Conservation (phyloP, 192 early-diverging fungal species). For the Podila minutissima region DNA sequence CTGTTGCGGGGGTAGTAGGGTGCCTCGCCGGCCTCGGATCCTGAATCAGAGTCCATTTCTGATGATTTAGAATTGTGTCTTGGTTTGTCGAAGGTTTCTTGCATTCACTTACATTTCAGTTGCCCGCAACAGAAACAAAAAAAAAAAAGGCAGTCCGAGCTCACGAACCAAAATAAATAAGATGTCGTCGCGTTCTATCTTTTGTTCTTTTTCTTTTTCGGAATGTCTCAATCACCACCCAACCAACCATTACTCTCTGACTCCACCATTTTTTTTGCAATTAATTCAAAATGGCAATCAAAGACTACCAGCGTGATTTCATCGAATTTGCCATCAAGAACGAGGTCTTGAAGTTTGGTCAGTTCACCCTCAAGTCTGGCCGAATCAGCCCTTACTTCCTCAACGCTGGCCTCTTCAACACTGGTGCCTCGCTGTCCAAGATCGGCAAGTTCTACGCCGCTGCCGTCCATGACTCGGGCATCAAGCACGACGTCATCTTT, state of each 20-base stretch:
- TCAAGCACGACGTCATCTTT: conserved; percentile 90
- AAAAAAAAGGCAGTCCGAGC: neutral
- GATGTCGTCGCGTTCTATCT: neutral
- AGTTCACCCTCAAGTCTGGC: conserved; percentile 94
- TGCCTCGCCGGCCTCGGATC: conserved; percentile 28
- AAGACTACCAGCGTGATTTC: conserved; percentile 91
- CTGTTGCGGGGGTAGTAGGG: conserved; percentile 37
- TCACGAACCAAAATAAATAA: neutral
- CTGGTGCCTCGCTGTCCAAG: conserved; percentile 81
- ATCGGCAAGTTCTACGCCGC: conserved; percentile 93
- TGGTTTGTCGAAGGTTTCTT: neutral
- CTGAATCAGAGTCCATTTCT: conserved; percentile 43
- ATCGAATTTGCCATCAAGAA: conserved; percentile 90
- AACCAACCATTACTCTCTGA: neutral
- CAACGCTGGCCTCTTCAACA: conserved; percentile 97
- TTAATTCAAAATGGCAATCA: conserved; percentile 54
- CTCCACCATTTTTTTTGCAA: neutral
- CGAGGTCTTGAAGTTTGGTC: conserved; percentile 90
- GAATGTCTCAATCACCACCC: neutral
- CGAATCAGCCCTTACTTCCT: conserved; percentile 98
- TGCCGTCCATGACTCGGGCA: conserved; percentile 73
- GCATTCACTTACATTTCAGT: no score
- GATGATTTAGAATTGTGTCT: neutral
- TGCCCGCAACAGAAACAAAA: neutral
- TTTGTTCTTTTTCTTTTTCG: conserved; percentile 1